phyloP scores from a whole-genome alignment of 441 rosid genomes.

The Gossypium gossypioides region DNA sequence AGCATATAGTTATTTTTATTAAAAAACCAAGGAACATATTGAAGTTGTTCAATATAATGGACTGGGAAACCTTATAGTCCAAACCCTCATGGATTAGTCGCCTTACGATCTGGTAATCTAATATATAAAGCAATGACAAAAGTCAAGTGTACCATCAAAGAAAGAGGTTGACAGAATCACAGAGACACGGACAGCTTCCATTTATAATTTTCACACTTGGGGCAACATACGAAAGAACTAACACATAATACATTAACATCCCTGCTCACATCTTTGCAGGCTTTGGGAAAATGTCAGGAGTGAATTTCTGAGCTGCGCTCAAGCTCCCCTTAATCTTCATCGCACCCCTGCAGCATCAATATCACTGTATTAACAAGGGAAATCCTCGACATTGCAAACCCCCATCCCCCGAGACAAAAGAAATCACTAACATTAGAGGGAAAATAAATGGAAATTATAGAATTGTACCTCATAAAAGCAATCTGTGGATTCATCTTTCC shows the following conservation, averaged over 20 bases:
- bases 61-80: constrained; percentile 5
- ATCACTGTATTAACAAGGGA: not conserved
- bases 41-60: constrained; percentile 1
- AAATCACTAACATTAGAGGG: not conserved
- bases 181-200: not conserved
- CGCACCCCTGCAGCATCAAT: constrained; percentile 57
- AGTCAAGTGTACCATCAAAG: not conserved
- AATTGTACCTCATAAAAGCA: constrained; percentile 72
- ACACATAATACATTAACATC: not conserved
- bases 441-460: not conserved
- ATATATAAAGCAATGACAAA: not conserved
- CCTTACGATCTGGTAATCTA: not conserved
- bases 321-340: constrained; percentile 93
- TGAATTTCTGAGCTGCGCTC: constrained; percentile 83
- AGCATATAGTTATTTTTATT: not conserved
- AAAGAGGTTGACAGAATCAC: not conserved
- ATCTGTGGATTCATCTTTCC: constrained; percentile 91
- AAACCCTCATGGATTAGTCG: not conserved
- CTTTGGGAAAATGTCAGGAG: constrained; percentile 95
- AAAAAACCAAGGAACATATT: not conserved
- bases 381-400: not conserved
- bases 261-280: constrained; percentile 67
- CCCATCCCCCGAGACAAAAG: not conserved
- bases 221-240: not conserved
- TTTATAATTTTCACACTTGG: not conserved